Percentiles rank a stretch among this genome's conserved stretches.
These are phyloP conservation scores for Gossypium gossypioides DNA, from an alignment of 441 rosid species.

Conservation along the genomic window DNA sequence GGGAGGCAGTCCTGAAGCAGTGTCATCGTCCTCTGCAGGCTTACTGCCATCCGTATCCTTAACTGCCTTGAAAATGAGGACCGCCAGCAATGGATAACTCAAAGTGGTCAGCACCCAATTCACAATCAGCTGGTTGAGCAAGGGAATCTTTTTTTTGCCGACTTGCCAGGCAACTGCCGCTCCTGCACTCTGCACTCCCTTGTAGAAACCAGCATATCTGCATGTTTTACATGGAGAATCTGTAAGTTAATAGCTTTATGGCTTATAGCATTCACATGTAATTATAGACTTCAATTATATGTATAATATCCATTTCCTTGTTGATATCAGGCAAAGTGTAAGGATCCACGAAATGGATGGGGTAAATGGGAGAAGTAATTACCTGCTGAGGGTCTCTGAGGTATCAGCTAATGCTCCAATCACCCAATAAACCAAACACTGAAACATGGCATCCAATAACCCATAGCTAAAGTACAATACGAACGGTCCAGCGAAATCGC, in stretches of 20 bases:
- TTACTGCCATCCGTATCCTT: slow-evolving; percentile 34
- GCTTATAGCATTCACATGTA: background rate
- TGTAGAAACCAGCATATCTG: slow-evolving; percentile 57
- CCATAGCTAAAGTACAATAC: slow-evolving; percentile 43
- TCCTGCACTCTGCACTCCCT: slow-evolving; percentile 66
- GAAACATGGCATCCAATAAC: slow-evolving; percentile 52
- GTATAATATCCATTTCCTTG: background rate
- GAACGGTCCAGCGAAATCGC: slow-evolving; percentile 42
- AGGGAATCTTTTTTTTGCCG: slow-evolving; percentile 32
- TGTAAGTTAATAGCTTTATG: background rate
- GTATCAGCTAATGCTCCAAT: slow-evolving; percentile 51
- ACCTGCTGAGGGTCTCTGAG: slow-evolving; percentile 66
- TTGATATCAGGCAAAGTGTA: no score
- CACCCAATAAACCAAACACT: slow-evolving; percentile 52
- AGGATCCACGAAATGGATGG: background rate
- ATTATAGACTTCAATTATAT: background rate
- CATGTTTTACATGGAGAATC: background rate
- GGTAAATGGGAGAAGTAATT: background rate
- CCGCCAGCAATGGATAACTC: slow-evolving; percentile 39
- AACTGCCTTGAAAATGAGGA: slow-evolving; percentile 38
- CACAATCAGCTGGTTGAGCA: slow-evolving; percentile 31
- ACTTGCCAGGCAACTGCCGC: slow-evolving; percentile 62
- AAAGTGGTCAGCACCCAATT: slow-evolving; percentile 49
- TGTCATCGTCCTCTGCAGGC: slow-evolving; percentile 6
- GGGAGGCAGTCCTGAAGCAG: background rate